These are phyloP conservation scores for Colletotrichum lupini DNA, from an alignment of 2,329 filamentous ascomycete species.

Conservation along the genomic window DNA sequence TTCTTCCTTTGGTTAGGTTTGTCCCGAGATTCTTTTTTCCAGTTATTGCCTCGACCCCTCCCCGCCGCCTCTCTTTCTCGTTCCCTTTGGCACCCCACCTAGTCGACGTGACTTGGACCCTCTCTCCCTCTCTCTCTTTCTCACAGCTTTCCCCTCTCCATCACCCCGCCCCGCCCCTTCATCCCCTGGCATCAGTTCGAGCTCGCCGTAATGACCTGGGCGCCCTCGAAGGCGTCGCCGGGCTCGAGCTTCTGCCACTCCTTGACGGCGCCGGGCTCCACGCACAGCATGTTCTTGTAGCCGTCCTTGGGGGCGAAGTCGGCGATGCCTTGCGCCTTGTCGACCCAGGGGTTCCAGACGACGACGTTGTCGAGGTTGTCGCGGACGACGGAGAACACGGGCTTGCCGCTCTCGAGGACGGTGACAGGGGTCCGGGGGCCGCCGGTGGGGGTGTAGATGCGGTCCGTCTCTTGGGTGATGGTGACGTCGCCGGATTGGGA, in stretches of 20 bases:
- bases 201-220: conserved; percentile 60
- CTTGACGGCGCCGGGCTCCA: conserved; percentile 88
- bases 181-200: conserved; percentile 8
- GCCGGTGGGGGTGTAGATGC: conserved; percentile 81
- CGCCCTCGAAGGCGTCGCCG: conserved; percentile 74
- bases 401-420: conserved; percentile 71
- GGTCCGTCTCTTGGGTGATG: conserved; percentile 85
- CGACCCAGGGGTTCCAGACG: conserved; percentile 96
- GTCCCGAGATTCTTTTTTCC: not conserved
- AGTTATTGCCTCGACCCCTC: not conserved
- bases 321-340: conserved; percentile 82
- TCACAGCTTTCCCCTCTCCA: not conserved
- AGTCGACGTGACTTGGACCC: not conserved
- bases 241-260: conserved; percentile 87
- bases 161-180: not conserved
- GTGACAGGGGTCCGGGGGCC: conserved; percentile 68
- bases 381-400: conserved; percentile 78
- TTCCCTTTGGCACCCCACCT: no score
- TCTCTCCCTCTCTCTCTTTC: not conserved
- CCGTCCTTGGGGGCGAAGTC: conserved; percentile 93
- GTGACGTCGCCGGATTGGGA: conserved; percentile 73
- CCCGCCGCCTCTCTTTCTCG: not conserved
- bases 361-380: conserved; percentile 91
- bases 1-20: not conserved
- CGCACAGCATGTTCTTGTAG: conserved; percentile 92